phyloP scores from a whole-genome alignment of 2,329 filamentous ascomycete species.

The Xylariaceae sp. region DNA sequence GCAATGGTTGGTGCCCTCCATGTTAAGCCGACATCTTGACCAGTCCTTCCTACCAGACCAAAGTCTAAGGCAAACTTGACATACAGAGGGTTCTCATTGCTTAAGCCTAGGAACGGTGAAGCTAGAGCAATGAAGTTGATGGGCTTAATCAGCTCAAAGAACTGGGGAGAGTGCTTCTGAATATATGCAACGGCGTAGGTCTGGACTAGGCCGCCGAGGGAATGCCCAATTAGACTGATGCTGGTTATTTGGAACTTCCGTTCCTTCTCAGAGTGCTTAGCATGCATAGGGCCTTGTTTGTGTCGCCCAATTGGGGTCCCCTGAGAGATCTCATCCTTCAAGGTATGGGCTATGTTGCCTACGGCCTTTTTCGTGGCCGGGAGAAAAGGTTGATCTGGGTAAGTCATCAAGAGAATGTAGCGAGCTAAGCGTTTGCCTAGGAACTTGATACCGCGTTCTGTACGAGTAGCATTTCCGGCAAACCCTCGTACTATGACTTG shows the following conservation, averaged over 20 bases:
- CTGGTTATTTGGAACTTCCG: conserved; percentile 80
- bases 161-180: conserved; percentile 87
- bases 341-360: conserved; percentile 38
- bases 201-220: conserved; percentile 82
- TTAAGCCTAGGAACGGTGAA: conserved; percentile 82
- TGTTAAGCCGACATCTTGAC: conserved; percentile 88
- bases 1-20: conserved; percentile 87
- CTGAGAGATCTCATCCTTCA: conserved; percentile 37
- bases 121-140: conserved; percentile 88
- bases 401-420: conserved; percentile 83
- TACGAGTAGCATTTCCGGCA: conserved; percentile 81
- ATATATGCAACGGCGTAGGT: conserved; percentile 96
- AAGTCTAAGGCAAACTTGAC: conserved; percentile 96
- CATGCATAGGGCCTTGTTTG: conserved; percentile 56
- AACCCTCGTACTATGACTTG: conserved; percentile 88
- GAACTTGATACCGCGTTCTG: conserved; percentile 94
- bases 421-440: conserved; percentile 90
- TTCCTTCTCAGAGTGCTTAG: conserved; percentile 32
- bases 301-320: conserved; percentile 48
- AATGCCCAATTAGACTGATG: conserved; percentile 93
- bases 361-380: conserved; percentile 53
- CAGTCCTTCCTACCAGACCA: conserved; percentile 90
- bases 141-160: conserved; percentile 80
- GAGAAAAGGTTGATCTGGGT: conserved; percentile 85
- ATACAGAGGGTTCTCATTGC: conserved; percentile 96